Conservation (phyloP, 106 monocot species). For the Dendrobium catenatum region DNA sequence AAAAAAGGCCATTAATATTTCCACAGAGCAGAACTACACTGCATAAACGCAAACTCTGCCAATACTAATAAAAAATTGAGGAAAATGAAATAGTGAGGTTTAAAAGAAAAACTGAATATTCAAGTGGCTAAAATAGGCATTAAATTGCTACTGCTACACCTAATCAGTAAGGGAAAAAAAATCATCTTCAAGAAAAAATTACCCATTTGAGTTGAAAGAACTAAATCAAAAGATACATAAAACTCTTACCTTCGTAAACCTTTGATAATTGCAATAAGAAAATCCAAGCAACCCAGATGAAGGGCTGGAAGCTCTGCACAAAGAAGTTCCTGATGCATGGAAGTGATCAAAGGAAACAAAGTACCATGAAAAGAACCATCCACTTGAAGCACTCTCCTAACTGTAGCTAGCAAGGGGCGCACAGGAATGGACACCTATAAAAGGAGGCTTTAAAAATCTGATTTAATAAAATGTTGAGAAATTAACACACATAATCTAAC, state of each 20-base stretch:
- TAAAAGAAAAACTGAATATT: background rate
- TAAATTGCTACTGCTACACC: background rate
- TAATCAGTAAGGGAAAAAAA: background rate
- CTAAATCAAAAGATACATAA: background rate
- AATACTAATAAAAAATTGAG: too few relatives aligned
- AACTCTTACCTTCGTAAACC: constrained; percentile 50
- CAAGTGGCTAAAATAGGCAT: background rate
- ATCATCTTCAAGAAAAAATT: background rate
- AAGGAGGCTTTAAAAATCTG: background rate
- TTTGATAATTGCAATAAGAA: constrained; percentile 62
- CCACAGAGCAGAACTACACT: background rate
- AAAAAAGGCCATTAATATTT: background rate
- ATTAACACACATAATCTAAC: background rate
- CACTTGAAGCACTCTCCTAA: constrained; percentile 58
- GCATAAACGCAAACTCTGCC: too few relatives aligned
- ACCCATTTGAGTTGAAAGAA: background rate
- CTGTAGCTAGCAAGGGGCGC: constrained; percentile 38
- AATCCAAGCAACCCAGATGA: constrained; percentile 63
- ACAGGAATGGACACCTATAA: constrained; percentile 56
- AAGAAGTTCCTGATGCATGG: constrained; percentile 84
- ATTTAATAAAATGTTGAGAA: background rate
- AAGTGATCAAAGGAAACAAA: constrained; percentile 44
- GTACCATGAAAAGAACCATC: constrained; percentile 67
- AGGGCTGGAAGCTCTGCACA: constrained; percentile 75
- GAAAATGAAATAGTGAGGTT: too few relatives aligned